Conservation (phyloP, 2,329 filamentous ascomycete genomes). For the Pseudogymnoascus sp. region DNA sequence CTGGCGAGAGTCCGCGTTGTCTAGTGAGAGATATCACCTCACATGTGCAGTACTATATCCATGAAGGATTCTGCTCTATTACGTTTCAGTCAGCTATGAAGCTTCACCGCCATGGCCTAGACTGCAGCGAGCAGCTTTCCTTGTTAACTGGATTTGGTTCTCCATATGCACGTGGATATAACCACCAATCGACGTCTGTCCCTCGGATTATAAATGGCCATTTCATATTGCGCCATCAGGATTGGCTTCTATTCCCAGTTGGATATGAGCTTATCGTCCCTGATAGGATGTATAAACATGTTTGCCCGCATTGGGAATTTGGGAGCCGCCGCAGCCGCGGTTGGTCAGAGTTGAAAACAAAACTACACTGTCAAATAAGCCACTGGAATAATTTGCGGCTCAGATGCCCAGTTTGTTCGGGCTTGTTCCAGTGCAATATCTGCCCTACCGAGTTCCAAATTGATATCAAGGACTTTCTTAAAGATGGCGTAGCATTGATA, state of each 20-base stretch:
- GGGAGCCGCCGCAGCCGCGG: not conserved
- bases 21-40: not conserved
- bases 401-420: not conserved
- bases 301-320: not conserved
- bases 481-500: not conserved
- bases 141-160: not conserved
- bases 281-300: not conserved
- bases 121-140: not conserved
- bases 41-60: not conserved
- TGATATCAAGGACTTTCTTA: not conserved
- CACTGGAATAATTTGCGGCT: not conserved
- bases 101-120: not conserved
- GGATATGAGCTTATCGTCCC: not conserved
- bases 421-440: not conserved
- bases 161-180: not conserved
- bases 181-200: not conserved
- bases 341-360: not conserved
- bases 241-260: not conserved
- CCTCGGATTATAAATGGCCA: not conserved
- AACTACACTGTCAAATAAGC: not conserved
- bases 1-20: not conserved
- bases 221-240: not conserved
- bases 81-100: not conserved
- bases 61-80: not conserved
- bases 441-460: not conserved